Conservation (phyloP, 2,329 filamentous ascomycete genomes). For the Aspergillus candidus region DNA sequence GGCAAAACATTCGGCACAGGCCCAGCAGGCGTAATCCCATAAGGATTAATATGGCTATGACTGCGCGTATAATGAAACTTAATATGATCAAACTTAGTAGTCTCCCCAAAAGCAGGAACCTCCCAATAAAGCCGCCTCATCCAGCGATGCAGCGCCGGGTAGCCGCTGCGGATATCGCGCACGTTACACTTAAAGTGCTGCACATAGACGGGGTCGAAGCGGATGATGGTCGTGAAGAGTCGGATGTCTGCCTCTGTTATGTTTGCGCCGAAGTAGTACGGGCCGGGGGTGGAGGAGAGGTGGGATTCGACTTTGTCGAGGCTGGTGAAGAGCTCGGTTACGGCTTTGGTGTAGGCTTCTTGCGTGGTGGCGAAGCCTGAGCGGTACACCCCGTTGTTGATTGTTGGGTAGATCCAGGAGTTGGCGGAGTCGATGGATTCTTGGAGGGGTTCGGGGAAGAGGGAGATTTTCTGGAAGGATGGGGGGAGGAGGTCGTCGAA, state of each 20-base stretch:
- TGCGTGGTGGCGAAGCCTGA: constrained; percentile 79
- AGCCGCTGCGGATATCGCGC: constrained; percentile 75
- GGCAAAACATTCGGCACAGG: constrained; percentile 76
- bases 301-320: constrained; percentile 72
- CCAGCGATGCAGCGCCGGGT: constrained; percentile 76
- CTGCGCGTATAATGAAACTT: constrained; percentile 70
- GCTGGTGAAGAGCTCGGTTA: constrained; percentile 64
- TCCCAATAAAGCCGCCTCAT: constrained; percentile 81
- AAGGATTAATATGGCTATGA: constrained; percentile 59
- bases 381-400: constrained; percentile 50
- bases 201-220: constrained; percentile 73
- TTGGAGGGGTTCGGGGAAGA: constrained; percentile 62
- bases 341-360: constrained; percentile 72
- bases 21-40: constrained; percentile 74
- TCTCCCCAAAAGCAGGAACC: constrained; percentile 66
- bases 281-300: constrained; percentile 47
- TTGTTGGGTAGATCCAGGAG: constrained; percentile 68
- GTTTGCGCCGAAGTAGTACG: constrained; percentile 67
- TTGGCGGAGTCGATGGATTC: constrained; percentile 68
- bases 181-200: constrained; percentile 81
- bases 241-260: constrained; percentile 80
- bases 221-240: constrained; percentile 65
- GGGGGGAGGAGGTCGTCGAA: constrained; percentile 67
- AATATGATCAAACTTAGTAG: constrained; percentile 92
- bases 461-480: constrained; percentile 54